A percentile compares a stretch with the other conserved stretches of the same genome.
Conservation (phyloP, 108 stramenopile genomes). For the Nitzschia sp. region DNA sequence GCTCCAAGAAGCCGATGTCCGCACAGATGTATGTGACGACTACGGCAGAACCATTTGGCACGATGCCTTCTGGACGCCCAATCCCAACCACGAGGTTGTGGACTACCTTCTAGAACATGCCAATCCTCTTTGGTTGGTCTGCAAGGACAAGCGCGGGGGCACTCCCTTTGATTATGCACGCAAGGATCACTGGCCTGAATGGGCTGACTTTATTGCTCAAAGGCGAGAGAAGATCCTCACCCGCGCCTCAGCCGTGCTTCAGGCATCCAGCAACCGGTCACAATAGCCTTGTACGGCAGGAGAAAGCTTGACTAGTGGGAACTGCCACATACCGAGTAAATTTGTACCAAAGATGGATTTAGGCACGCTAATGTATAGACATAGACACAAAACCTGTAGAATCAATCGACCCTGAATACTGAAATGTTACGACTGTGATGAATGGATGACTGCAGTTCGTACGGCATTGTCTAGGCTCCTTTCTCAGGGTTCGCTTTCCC, state of each 20-base stretch:
- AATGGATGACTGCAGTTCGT: too few species aligned
- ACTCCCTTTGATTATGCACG: slow-evolving; percentile 79
- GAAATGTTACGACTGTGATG: too few species aligned
- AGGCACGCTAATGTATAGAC: too few species aligned
- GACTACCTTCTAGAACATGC: slow-evolving; percentile 46
- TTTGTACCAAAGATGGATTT: too few species aligned
- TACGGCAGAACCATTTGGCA: slow-evolving; percentile 80
- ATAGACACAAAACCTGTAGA: too few species aligned
- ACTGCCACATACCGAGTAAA: too few species aligned
- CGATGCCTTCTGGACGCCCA: slow-evolving; percentile 83
- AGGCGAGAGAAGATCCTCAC: slow-evolving; percentile 6
- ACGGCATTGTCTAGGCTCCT: too few species aligned
- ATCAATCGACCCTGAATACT: too few species aligned
- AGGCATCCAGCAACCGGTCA: too few species aligned
- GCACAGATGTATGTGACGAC: slow-evolving; percentile 69
- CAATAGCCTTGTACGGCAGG: too few species aligned
- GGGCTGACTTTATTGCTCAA: slow-evolving; percentile 32
- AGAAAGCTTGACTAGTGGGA: too few species aligned
- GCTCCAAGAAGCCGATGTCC: slow-evolving; percentile 60
- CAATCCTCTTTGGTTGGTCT: slow-evolving; percentile 48
- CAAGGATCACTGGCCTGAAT: slow-evolving; percentile 54
- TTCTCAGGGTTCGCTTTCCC: not conserved
- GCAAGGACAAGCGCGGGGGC: slow-evolving; percentile 71
- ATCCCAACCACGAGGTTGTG: slow-evolving; percentile 55
- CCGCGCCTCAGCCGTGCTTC: too few species aligned